Percentiles rank a stretch among this genome's conserved stretches.
These are phyloP conservation scores for Pleoardoris graminearum DNA, from an alignment of 2,329 filamentous ascomycete genomes.

Conservation along the genomic window DNA sequence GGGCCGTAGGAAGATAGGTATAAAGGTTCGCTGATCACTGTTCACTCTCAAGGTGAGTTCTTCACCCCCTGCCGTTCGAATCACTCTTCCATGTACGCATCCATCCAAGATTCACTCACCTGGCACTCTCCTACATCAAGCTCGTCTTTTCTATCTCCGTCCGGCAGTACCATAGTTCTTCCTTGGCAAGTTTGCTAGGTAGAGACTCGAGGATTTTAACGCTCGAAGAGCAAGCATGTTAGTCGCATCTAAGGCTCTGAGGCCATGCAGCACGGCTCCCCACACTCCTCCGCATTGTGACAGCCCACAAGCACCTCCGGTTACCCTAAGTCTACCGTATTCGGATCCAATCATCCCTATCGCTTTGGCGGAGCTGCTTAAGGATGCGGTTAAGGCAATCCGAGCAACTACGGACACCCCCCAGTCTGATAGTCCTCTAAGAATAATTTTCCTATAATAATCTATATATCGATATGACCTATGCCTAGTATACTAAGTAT, in stretches of 20 bases:
- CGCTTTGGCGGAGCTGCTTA: constrained; percentile 11
- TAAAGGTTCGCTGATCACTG: no score
- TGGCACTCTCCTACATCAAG: background rate
- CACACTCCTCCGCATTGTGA: background rate
- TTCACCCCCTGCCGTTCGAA: no score
- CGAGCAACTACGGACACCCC: constrained; percentile 10
- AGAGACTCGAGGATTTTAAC: no score
- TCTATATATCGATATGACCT: no score
- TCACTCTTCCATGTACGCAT: no score
- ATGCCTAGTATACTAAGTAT: no score
- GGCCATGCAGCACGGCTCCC: background rate
- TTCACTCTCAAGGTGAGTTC: no score
- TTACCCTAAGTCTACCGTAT: constrained; percentile 8
- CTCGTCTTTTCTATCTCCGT: background rate
- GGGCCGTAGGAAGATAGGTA: no score
- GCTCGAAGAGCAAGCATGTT: constrained; percentile 7
- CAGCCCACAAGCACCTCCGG: background rate
- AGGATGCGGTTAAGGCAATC: constrained; percentile 12
- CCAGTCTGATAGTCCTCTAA: constrained; percentile 6
- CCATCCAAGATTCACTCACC: no score
- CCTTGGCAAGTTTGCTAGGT: background rate
- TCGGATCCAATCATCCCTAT: constrained; percentile 12
- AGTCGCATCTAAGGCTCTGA: constrained; percentile 5
- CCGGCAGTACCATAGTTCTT: no score
- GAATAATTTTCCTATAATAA: no score